Conservation (phyloP, 139 green algal species). For the Volvox reticuliferus region DNA sequence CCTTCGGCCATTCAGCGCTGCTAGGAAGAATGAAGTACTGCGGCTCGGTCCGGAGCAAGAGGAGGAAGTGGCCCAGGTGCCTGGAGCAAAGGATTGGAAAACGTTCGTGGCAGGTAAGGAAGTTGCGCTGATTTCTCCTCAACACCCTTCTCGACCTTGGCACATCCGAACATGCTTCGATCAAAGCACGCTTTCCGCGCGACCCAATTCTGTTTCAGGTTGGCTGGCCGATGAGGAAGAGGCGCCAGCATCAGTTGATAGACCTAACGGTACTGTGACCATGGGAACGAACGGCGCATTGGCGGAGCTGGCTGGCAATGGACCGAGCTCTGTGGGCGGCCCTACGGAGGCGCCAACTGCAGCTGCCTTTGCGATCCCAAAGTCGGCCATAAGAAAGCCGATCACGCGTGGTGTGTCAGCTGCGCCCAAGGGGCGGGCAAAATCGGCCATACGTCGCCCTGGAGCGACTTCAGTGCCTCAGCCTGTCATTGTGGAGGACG, state of each 20-base stretch:
- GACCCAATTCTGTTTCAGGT: not conserved
- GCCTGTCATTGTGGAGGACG: not conserved
- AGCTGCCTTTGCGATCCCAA: not conserved
- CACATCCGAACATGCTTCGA: no score
- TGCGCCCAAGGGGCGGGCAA: not conserved
- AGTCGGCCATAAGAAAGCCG: constrained; percentile 21
- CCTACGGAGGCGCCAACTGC: not conserved
- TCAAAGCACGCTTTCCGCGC: not conserved
- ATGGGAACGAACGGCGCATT: constrained; percentile 6
- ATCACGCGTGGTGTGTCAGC: constrained; percentile 22
- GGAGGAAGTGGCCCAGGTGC: not conserved
- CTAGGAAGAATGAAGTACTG: not conserved
- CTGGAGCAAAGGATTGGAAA: constrained; percentile 37
- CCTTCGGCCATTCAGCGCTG: not conserved
- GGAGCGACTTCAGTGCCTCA: not conserved
- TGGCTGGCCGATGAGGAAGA: constrained; percentile 40
- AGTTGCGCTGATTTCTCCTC: no score
- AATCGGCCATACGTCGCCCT: constrained; percentile 15
- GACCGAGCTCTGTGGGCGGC: no score
- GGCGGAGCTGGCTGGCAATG: not conserved
- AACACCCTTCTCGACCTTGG: no score
- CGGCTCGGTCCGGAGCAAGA: not conserved
- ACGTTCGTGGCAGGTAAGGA: constrained; percentile 22
- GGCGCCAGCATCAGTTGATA: not conserved
- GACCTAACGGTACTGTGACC: constrained; percentile 11